These are phyloP conservation scores for Croton laevigatus DNA, from an alignment of 441 rosid genomes.

Conservation along the genomic window DNA sequence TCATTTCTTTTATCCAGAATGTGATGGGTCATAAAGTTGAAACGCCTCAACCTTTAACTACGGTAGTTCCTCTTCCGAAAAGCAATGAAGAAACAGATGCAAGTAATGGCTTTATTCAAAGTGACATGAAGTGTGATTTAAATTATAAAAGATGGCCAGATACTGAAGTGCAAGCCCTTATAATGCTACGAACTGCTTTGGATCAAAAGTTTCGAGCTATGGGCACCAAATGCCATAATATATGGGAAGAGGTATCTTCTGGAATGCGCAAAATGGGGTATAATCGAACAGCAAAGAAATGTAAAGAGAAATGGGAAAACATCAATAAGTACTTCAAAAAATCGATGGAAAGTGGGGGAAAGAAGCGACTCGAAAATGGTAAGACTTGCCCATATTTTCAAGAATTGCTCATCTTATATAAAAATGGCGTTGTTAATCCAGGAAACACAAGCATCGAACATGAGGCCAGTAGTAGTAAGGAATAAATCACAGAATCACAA, in stretches of 20 bases:
- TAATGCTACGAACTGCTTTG: conserved; percentile 46
- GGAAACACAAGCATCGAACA: conserved; percentile 18
- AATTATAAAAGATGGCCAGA: conserved; percentile 63
- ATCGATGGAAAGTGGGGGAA: conserved; percentile 40
- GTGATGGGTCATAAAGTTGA: conserved; percentile 42
- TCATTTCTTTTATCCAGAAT: conserved; percentile 58
- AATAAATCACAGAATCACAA: not conserved
- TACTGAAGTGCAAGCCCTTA: conserved; percentile 73
- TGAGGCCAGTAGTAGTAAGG: not conserved
- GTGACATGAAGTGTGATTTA: conserved; percentile 22
- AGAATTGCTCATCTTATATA: conserved; percentile 46
- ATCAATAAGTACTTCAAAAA: conserved; percentile 70
- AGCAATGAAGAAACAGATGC: conserved; percentile 26
- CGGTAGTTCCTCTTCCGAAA: conserved; percentile 2
- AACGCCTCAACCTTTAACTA: conserved; percentile 27
- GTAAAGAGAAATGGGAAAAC: conserved; percentile 90
- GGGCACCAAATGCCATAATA: conserved; percentile 32
- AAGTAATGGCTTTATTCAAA: conserved; percentile 22
- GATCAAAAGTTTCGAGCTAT: conserved; percentile 37
- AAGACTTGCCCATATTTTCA: conserved; percentile 53
- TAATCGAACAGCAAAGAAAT: conserved; percentile 56
- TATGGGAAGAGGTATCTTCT: conserved; percentile 74
- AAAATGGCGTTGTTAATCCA: conserved; percentile 26
- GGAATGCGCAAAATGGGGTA: conserved; percentile 59
- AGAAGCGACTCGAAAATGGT: conserved; percentile 42